These are phyloP conservation scores for Myxozyma neglecta DNA, from an alignment of 805 yeast species.

Conservation along the genomic window DNA sequence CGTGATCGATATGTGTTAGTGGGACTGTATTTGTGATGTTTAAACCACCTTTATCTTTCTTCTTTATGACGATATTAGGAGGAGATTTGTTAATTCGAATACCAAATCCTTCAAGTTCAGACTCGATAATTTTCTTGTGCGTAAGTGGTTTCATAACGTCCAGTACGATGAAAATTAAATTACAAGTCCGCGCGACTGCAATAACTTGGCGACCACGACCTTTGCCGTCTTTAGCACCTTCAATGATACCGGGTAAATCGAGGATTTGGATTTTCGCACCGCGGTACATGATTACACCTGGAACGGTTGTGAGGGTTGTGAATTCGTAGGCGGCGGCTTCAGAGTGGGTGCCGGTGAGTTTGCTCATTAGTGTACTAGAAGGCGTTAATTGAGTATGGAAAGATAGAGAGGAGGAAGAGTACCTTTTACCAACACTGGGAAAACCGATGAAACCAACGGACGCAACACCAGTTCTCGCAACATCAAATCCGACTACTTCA, in stretches of 20 bases:
- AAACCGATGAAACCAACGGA: constrained; percentile 97
- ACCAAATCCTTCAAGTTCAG: constrained; percentile 96
- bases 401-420: neutral
- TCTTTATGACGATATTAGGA: constrained; percentile 87
- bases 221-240: constrained; percentile 97
- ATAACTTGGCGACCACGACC: constrained; percentile 98
- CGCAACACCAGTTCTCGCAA: constrained; percentile 98
- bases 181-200: constrained; percentile 98
- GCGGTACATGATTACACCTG: constrained; percentile 91
- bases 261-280: constrained; percentile 99
- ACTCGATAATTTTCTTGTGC: constrained; percentile 90
- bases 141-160: constrained; percentile 96
- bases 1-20: constrained; percentile 84
- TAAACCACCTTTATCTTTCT: constrained; percentile 95
- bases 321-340: constrained; percentile 92
- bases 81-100: constrained; percentile 85
- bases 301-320: constrained; percentile 95
- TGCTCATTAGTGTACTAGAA: constrained; percentile 65
- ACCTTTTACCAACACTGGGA: constrained; percentile 79
- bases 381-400: neutral
- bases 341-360: constrained; percentile 91
- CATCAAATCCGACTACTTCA: constrained; percentile 77
- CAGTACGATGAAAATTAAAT: constrained; percentile 84
- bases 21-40: constrained; percentile 93
- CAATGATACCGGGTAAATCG: constrained; percentile 94